These are phyloP conservation scores for Hypericum androsaemum DNA, from an alignment of 345 rosid species.

Conservation along the genomic window DNA sequence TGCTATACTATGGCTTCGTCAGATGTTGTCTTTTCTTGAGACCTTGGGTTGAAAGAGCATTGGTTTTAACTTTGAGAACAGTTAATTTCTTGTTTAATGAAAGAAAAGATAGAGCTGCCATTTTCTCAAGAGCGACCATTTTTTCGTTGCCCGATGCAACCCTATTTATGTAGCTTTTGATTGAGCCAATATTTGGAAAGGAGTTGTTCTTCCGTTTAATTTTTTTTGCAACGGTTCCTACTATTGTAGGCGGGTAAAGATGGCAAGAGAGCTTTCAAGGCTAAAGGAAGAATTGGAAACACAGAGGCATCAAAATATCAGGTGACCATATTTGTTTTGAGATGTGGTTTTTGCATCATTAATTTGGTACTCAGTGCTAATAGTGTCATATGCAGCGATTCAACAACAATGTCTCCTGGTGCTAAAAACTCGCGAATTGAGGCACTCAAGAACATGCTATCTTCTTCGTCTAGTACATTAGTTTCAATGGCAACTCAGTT, in stretches of 20 bases:
- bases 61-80: no score
- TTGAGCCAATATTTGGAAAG: no score
- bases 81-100: no score
- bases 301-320: slow-evolving; percentile 45
- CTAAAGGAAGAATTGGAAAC: slow-evolving; percentile 67
- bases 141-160: no score
- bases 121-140: no score
- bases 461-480: slow-evolving; percentile 69
- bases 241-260: slow-evolving; percentile 67
- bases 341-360: neutral
- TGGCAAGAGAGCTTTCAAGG: slow-evolving; percentile 77
- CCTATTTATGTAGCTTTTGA: no score
- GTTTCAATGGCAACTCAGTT: slow-evolving; percentile 97
- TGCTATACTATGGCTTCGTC: no score
- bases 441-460: slow-evolving; percentile 95
- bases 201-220: neutral
- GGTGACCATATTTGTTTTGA: slow-evolving; percentile 28
- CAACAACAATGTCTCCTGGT: slow-evolving; percentile 80
- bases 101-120: no score
- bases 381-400: slow-evolving; percentile 37
- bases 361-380: slow-evolving; percentile 4
- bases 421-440: slow-evolving; percentile 88
- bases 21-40: no score
- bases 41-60: no score
- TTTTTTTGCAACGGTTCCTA: slow-evolving; percentile 11